Evolutionary conservation across 371 early-diverging fungal species (phyloP).

Genomic region (Zancudomyces culisetae): DNA sequence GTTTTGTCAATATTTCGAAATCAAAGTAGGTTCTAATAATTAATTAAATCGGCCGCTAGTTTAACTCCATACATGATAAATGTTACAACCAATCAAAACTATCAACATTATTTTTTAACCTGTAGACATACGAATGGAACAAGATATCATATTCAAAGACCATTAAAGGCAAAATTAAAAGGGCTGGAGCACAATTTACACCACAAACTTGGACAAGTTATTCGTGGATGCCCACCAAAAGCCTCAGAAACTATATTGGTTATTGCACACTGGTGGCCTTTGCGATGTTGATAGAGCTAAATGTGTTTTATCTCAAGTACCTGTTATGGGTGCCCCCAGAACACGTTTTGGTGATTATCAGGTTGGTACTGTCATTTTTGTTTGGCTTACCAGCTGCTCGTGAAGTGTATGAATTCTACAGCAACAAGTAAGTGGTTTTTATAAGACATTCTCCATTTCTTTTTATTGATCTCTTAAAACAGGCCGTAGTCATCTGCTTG

Average conservation of each 20-base stretch:
- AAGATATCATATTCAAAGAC: slow-evolving; percentile 68
- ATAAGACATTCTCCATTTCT: too few relatives aligned
- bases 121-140: slow-evolving; percentile 88
- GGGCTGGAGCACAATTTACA: slow-evolving; percentile 82
- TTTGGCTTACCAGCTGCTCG: slow-evolving; percentile 69
- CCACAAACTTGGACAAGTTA: slow-evolving; percentile 86
- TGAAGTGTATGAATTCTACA: slow-evolving; percentile 78
- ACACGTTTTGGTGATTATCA: slow-evolving; percentile 58
- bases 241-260: slow-evolving; percentile 56
- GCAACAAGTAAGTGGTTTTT: slow-evolving; percentile 32
- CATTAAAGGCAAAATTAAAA: slow-evolving; percentile 61
- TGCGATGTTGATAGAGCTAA: slow-evolving; percentile 64
- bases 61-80: too few relatives aligned
- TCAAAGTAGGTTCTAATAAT: too few relatives aligned
- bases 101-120: too few relatives aligned
- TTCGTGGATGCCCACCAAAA: slow-evolving; percentile 65
- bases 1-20: slow-evolving; percentile 83
- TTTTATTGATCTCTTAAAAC: too few relatives aligned
- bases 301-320: slow-evolving; percentile 85
- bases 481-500: too few relatives aligned
- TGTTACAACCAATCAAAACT: too few relatives aligned
- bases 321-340: slow-evolving; percentile 86
- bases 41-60: too few relatives aligned
- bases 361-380: slow-evolving; percentile 62
- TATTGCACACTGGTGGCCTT: slow-evolving; percentile 29